Conservation (phyloP, 2,329 filamentous ascomycete genomes). For the Paramyrothecium sp. region DNA sequence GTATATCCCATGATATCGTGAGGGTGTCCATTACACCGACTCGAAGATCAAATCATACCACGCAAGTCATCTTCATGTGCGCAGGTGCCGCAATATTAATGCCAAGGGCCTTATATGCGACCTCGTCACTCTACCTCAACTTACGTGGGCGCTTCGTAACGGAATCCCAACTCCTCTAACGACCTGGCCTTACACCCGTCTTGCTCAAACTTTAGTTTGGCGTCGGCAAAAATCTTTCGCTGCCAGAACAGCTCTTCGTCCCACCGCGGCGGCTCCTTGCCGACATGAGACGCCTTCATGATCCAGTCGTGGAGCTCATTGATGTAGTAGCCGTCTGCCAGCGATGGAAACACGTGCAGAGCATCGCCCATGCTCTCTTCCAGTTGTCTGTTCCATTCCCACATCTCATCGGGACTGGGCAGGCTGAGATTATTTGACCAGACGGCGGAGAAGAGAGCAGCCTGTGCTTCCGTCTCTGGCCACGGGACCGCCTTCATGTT, state of each 20-base stretch:
- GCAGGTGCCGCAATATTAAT: too few relatives aligned
- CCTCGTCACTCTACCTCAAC: neutral
- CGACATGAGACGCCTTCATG: constrained; percentile 44
- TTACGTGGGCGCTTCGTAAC: constrained; percentile 37
- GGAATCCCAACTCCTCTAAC: constrained; percentile 71
- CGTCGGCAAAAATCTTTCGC: constrained; percentile 63
- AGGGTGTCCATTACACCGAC: too few relatives aligned
- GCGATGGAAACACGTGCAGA: constrained; percentile 25
- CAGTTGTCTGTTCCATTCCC: constrained; percentile 63
- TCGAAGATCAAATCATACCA: too few relatives aligned
- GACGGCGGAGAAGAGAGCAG: constrained; percentile 71
- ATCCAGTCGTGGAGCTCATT: constrained; percentile 67
- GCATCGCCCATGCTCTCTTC: constrained; percentile 43
- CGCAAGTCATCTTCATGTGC: too few relatives aligned
- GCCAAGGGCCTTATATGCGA: too few relatives aligned
- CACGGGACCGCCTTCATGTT: constrained; percentile 89
- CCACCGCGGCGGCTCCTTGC: constrained; percentile 73
- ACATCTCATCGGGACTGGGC: constrained; percentile 64
- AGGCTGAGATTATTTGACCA: constrained; percentile 71
- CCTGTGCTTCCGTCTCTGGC: constrained; percentile 75
- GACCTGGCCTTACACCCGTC: constrained; percentile 63
- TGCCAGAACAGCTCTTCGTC: constrained; percentile 69
- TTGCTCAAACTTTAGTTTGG: constrained; percentile 70
- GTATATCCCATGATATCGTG: too few relatives aligned
- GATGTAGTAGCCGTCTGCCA: constrained; percentile 64